Evolutionary conservation across 2,329 filamentous ascomycete genomes (phyloP), one percentile per base, ranked within the genome.

Genomic region (Teratosphaeria destructans): DNA sequence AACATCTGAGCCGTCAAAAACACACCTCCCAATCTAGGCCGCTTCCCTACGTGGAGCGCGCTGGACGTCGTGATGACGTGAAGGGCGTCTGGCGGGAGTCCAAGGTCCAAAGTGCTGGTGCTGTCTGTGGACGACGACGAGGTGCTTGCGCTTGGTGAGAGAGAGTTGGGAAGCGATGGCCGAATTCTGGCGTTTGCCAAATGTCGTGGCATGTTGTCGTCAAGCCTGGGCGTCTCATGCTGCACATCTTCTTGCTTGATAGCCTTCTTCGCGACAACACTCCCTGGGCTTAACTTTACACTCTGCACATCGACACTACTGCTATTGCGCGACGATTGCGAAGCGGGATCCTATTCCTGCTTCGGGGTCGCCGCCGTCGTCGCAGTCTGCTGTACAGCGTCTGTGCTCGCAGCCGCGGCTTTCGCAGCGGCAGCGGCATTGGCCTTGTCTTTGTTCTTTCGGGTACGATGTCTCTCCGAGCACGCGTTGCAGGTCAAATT

Each of bases 401-500:
- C 12, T 47, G 32, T 14, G 26, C 55, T 47, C 14, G n/a, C 11
- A 32, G 16, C 11, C 16, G 27, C 53, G 4, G 55, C 55, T 47
- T 56, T 56, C 16, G 57, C 57, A 26, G 57, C 57, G 32, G 57
- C 57, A 26, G 57, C 57, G 39, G 29, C 39, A 19, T 54, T 29
- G 11, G 56, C 57, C 16, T 60, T 57, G n/a, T 52, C 32, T 35
- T 57, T 37, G 12, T 54, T 54, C 29, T 59, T 62, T 12, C 60
- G 43, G 29, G 47, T 62, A 14, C 58, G 54, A 29, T 61, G 58
- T 32, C 60, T 37, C 26, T 62, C 57, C 11, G 60, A 62, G 34
- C 60, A 62, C 16, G 54, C 53, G 43, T 62, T 62, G 55, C 60
- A 62, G 7, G 60, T 62, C 53, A 58, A 37, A 23, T 62, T 62